phyloP scores from a whole-genome alignment of 306 rosid species.

The Pueraria montana region DNA sequence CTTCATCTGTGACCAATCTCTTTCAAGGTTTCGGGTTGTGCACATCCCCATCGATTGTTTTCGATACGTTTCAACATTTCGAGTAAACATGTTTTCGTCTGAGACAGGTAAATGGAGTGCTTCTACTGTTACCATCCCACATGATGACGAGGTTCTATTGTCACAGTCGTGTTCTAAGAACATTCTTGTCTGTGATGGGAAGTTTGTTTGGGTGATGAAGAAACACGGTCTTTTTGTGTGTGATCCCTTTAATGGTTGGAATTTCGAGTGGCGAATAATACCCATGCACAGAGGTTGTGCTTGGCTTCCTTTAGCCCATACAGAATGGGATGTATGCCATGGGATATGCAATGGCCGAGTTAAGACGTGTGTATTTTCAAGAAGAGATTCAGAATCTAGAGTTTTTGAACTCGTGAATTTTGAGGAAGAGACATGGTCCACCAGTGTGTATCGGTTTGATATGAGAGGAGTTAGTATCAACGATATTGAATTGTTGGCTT shows the following conservation, averaged over 20 bases:
- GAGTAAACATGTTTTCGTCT: background rate
- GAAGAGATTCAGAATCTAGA: fast-evolving
- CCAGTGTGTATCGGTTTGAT: no score
- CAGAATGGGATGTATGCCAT: background rate
- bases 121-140: background rate
- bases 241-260: background rate
- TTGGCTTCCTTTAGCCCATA: no score
- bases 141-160: background rate
- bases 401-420: background rate
- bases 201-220: background rate
- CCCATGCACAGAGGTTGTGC: fast-evolving
- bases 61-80: background rate
- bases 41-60: background rate
- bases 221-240: background rate
- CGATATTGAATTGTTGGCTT: background rate
- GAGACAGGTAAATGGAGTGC: background rate
- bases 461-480: background rate
- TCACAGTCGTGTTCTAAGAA: background rate
- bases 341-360: background rate
- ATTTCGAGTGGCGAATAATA: background rate
- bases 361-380: background rate
- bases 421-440: background rate
- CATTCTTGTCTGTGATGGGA: background rate
- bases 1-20: background rate
- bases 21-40: background rate